phyloP scores from a whole-genome alignment of 2,329 filamentous ascomycete species.

The Colletotrichum incanum region DNA sequence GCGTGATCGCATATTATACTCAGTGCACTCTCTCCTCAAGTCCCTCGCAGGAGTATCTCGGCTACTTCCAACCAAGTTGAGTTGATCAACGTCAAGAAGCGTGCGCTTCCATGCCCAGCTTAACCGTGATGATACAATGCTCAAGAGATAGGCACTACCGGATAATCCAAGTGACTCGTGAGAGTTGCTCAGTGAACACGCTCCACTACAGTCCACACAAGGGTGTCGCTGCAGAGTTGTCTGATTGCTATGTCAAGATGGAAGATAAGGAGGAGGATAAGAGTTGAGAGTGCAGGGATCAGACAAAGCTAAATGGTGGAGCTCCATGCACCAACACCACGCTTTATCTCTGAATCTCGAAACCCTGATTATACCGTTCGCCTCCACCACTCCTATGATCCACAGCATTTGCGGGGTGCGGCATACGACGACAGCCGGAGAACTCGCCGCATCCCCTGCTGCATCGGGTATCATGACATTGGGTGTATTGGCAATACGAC shows the following conservation, averaged over 20 bases:
- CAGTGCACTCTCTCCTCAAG: slow-evolving; percentile 11
- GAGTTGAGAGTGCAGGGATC: slow-evolving; percentile 20
- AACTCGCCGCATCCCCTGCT: slow-evolving; percentile 29
- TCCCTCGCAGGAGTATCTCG: not conserved
- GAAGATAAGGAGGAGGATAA: slow-evolving; percentile 22
- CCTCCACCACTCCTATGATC: slow-evolving; percentile 27
- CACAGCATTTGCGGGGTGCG: slow-evolving; percentile 29
- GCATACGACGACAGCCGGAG: slow-evolving; percentile 16
- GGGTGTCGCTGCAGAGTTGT: slow-evolving; percentile 14
- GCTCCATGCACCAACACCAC: slow-evolving; percentile 29
- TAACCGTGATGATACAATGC: slow-evolving; percentile 10
- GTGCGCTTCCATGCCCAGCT: slow-evolving; percentile 6
- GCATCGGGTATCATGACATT: not conserved
- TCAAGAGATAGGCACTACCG: slow-evolving; percentile 28
- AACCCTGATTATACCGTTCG: slow-evolving; percentile 17
- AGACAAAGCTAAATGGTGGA: slow-evolving; percentile 37
- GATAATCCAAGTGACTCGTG: slow-evolving; percentile 12
- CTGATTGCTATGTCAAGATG: slow-evolving; percentile 3
- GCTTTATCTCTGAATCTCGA: slow-evolving; percentile 35
- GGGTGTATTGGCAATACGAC: slow-evolving; percentile 16
- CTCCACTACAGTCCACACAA: slow-evolving; percentile 30
- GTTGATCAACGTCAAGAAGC: slow-evolving; percentile 1
- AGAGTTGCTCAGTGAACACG: not conserved
- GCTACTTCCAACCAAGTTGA: slow-evolving; percentile 9
- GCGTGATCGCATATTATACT: slow-evolving; percentile 34